Evolutionary conservation across 768 basidiomycete species (phyloP), one percentile per base, ranked within the genome.

Genomic region (Phlebiopsis gigantea): DNA sequence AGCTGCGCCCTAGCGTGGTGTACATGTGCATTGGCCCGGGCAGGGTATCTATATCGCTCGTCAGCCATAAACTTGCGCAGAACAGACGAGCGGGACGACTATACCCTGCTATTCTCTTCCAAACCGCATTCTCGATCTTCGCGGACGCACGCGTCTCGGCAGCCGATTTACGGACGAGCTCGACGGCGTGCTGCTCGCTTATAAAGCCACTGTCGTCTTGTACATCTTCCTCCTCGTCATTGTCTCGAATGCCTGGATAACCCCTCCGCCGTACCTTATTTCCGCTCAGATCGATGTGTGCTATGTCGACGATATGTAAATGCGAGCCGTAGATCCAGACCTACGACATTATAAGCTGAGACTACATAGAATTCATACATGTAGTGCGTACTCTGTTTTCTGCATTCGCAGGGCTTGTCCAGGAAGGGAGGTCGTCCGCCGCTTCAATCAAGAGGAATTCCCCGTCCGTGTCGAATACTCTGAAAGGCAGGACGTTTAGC

Each of bases 381-480:
- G 24, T 55, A 62, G 57, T 63, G 77, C 90, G 75, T 74, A 95
- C 94, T 77, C 97, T 85, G 73, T 98, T 96, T 70, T 87, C 85
- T 48, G 93, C 85, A 69, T 96, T 98, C 30, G 85, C 77, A 14
- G 96, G 97, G 26, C 87, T 88, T 46, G 97, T 85, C 97, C 96
- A 98, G 4, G 77, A 72, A 15, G 96, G 96, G 14, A 99, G 74
- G 26, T 76, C 79, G 51, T 97, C 89, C 21, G 97, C 97, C 3
- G 93, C 96, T 72, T 99, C 97, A 58, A 98, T 98, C 55, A 99
- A 78, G 45, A 98, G 73, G 67, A 98, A 98, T 64, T 98, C 92
- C 25, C 97, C 97, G 70, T 98, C 96, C 4, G 88, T 87, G 3
- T 19, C 5, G 2, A 45, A 44, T 7, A 22, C 31, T 14, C 26